phyloP scores from a whole-genome alignment of 1,139 yeast genomes.

The Scheffersomyces stambukii region DNA sequence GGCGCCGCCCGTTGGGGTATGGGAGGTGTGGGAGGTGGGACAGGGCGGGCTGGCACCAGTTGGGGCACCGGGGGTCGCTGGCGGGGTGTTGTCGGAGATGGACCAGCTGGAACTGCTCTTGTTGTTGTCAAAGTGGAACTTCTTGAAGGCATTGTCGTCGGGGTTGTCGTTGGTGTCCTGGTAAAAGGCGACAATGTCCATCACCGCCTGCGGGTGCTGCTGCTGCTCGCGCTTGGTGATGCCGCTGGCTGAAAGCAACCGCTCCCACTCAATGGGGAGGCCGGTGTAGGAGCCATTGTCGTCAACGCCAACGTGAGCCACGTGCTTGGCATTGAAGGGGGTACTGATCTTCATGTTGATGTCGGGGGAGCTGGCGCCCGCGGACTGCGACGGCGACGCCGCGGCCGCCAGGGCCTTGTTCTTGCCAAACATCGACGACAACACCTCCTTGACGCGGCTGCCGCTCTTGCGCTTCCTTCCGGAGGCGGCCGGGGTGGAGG shows the following conservation, averaged over 20 bases:
- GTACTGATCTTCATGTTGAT: slow-evolving; percentile 68
- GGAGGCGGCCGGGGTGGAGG: slow-evolving; percentile 9
- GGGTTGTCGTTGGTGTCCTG: slow-evolving; percentile 62
- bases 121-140: slow-evolving; percentile 46
- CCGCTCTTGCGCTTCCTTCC: slow-evolving; percentile 32
- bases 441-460: slow-evolving; percentile 37
- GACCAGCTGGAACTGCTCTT: slow-evolving; percentile 15
- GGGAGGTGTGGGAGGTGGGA: neutral
- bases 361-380: slow-evolving; percentile 16
- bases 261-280: slow-evolving; percentile 89
- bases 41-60: slow-evolving; percentile 11
- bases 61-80: slow-evolving; percentile 21
- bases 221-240: slow-evolving; percentile 81
- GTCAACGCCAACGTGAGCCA: slow-evolving; percentile 91
- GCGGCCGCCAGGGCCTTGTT: slow-evolving; percentile 14
- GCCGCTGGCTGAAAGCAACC: slow-evolving; percentile 77
- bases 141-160: slow-evolving; percentile 73
- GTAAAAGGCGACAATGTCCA: slow-evolving; percentile 87
- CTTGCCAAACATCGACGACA: slow-evolving; percentile 39
- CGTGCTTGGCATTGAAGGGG: slow-evolving; percentile 87
- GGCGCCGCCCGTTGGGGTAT: neutral
- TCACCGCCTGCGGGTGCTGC: slow-evolving; percentile 89
- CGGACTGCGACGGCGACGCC: slow-evolving; percentile 10
- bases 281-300: slow-evolving; percentile 88
- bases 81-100: slow-evolving; percentile 20